These are phyloP conservation scores for Atkinsonella texensis DNA, from an alignment of 2,329 filamentous ascomycete species.

Conservation along the genomic window DNA sequence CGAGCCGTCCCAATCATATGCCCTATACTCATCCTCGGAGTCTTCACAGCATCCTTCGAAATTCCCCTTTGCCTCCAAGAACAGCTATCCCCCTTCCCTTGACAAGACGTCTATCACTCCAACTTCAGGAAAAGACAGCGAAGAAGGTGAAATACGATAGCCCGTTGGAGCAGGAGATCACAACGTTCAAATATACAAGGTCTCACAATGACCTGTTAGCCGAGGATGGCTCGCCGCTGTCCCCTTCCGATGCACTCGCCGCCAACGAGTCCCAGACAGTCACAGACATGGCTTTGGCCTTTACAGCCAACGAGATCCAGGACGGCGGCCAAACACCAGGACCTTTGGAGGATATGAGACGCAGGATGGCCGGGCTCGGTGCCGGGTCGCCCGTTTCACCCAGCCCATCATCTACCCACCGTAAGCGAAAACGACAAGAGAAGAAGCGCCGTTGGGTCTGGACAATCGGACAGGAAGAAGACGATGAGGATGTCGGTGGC, in stretches of 20 bases:
- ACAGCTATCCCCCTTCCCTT: constrained; percentile 39
- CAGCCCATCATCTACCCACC: constrained; percentile 27
- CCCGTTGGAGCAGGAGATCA: constrained; percentile 51
- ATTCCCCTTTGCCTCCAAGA: constrained; percentile 48
- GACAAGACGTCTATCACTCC: constrained; percentile 40
- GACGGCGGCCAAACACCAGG: constrained; percentile 52
- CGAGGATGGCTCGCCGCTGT: constrained; percentile 42
- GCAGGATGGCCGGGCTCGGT: constrained; percentile 39
- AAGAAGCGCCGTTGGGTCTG: constrained; percentile 55
- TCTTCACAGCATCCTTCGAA: constrained; percentile 53
- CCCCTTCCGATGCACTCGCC: constrained; percentile 17
- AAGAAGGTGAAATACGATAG: constrained; percentile 50
- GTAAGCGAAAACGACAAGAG: constrained; percentile 43
- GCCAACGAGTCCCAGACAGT: constrained; percentile 24
- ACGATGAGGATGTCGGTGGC: constrained; percentile 30
- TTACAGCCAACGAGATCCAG: constrained; percentile 40
- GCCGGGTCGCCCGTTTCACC: constrained; percentile 30
- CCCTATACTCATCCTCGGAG: constrained; percentile 48
- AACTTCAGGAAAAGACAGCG: constrained; percentile 40
- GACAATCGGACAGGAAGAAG: constrained; percentile 47
- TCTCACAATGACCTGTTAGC: constrained; percentile 52
- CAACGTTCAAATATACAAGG: constrained; percentile 47
- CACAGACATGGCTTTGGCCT: constrained; percentile 38
- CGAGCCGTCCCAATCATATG: background rate
- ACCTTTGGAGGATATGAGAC: constrained; percentile 50